These are phyloP conservation scores for Cnidoscolus chayamansa DNA, from an alignment of 441 rosid species.

Conservation along the genomic window DNA sequence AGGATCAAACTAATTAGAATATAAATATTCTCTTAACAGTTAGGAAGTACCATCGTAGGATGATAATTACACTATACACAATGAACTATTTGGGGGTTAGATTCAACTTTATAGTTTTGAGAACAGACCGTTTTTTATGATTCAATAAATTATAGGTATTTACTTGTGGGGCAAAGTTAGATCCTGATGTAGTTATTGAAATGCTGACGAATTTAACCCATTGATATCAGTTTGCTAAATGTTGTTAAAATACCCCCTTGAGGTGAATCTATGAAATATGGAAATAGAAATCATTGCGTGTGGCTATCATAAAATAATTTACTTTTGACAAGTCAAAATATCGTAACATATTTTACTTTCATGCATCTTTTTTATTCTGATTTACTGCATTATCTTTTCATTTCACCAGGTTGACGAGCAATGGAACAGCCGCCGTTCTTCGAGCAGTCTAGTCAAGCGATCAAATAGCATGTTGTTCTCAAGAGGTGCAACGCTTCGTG, in stretches of 20 bases:
- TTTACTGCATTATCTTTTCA: conserved; percentile 5
- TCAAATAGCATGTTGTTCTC: conserved; percentile 38
- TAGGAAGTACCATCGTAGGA: background rate
- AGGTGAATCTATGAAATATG: background rate
- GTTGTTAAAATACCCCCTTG: background rate
- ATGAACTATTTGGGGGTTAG: background rate
- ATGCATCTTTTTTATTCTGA: background rate
- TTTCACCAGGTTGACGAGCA: conserved; percentile 43
- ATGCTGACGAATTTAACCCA: background rate
- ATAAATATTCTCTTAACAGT: no score
- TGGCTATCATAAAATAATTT: background rate
- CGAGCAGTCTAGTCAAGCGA: conserved; percentile 28
- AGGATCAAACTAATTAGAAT: no score
- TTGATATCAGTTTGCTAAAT: background rate
- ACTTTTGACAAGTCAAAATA: background rate
- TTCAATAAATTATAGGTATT: conserved; percentile 1
- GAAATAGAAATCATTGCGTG: background rate
- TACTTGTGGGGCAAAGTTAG: background rate
- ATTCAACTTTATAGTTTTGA: background rate
- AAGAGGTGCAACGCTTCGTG: conserved; percentile 27
- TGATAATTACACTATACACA: background rate
- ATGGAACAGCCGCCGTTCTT: conserved; percentile 32
- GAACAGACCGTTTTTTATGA: background rate
- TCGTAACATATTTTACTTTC: background rate
- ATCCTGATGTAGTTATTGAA: background rate